Base-by-base conservation (phyloP, 768 basidiomycete species). In the Rhizopogon vulgaris region DNA sequence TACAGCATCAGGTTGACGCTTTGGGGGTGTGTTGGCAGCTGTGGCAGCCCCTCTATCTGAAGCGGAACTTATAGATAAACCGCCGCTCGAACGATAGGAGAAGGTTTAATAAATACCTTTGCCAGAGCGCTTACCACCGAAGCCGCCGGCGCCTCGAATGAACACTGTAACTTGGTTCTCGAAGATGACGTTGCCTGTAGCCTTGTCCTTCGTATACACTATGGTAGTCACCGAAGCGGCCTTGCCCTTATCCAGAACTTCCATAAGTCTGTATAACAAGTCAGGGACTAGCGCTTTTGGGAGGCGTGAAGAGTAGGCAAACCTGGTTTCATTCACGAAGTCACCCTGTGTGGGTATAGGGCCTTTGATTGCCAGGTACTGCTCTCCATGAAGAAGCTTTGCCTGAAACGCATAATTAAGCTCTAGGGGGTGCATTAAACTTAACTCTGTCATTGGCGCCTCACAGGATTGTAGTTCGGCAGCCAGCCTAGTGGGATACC, bases 381-480 rank as follows among this genome's bases (percentile, higher is more conserved):
- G 96, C 65, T 99, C 96, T 41, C 96, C 96, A 65, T 99, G 96
- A 15, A 99, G 79, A n/a, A 99, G 76, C 70, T 92, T 97, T 42
- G 94, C 91, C 91, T 93, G 55, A 2, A 45, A 39, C 11, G 12
- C 15, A 3, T 46, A 5, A 36, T 24, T 32, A 15, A 32, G 50
- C 27, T 34, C 32, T 18, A 36, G n/a, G 40, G 22, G 17, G 32
- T 27, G 25, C 41, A 53, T 41, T 32, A 17, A 25, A 7, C 22
- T 22, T 40, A 48, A 53, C 7, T 56, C 53, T 39, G 17, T 32
- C 46, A 45, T 11, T n/a, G 9, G 11, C n/a, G 32, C 69, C 82
- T 46, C 60, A 90, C 91, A 5, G 92, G 93, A 63, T 94, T 94
- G 76, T 85, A 98, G 69, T 97, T 89, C 12, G 96, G 95, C 27